phyloP scores from a whole-genome alignment of 1,284 basidiomycete genomes.

The Phlebopus sp. region DNA sequence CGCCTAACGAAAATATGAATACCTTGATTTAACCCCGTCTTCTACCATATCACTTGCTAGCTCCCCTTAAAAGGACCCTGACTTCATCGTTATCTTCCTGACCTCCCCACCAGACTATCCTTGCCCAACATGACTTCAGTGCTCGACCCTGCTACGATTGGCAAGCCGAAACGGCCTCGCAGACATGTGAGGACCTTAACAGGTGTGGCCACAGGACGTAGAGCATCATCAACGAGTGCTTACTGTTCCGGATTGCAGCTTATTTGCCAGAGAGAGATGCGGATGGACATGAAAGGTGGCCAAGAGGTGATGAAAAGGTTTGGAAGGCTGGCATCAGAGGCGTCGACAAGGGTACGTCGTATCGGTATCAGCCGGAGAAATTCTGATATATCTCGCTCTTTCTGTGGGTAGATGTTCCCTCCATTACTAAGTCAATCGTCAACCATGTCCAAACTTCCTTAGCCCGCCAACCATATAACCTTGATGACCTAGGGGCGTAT shows the following conservation, averaged over 20 bases:
- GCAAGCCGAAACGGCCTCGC: constrained; percentile 54
- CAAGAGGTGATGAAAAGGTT: constrained; percentile 73
- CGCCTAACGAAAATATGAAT: neutral
- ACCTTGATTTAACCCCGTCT: constrained; percentile 1
- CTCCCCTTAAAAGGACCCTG: neutral
- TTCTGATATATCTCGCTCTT: neutral
- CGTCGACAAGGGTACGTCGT: constrained; percentile 52
- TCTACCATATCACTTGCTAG: too few relatives aligned
- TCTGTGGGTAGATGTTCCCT: constrained; percentile 47
- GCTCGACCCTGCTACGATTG: constrained; percentile 66
- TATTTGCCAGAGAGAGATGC: constrained; percentile 74
- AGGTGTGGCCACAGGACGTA: constrained; percentile 38
- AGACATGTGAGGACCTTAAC: constrained; percentile 75
- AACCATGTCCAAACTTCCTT: constrained; percentile 85
- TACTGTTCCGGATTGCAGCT: constrained; percentile 39
- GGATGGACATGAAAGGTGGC: constrained; percentile 79
- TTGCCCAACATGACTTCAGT: constrained; percentile 42
- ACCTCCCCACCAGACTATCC: neutral
- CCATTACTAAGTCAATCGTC: constrained; percentile 80
- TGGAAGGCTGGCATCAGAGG: constrained; percentile 72
- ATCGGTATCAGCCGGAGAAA: neutral
- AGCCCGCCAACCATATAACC: constrained; percentile 84
- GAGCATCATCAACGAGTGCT: neutral
- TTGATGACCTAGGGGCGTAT: constrained; percentile 80
- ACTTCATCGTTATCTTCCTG: constrained; percentile 3